These are phyloP conservation scores for Tirmania nivea DNA, from an alignment of 495 filamentous ascomycete genomes.

Conservation along the genomic window DNA sequence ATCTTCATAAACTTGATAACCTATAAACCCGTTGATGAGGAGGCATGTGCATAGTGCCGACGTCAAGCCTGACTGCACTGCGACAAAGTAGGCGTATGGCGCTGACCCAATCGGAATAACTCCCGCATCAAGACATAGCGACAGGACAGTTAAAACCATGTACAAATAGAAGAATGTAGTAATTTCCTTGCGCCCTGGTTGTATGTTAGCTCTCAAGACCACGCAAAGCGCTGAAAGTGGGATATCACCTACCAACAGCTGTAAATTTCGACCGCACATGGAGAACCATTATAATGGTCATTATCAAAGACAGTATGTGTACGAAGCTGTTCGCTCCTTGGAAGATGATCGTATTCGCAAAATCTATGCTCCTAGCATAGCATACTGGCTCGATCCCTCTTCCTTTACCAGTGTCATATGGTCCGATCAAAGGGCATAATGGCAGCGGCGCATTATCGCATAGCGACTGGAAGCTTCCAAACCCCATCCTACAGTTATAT, in stretches of 20 bases:
- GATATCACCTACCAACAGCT: slow-evolving; percentile 66
- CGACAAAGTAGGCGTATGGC: slow-evolving; percentile 76
- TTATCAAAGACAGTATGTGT: slow-evolving; percentile 75
- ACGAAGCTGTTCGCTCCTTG: slow-evolving; percentile 76
- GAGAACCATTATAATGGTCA: slow-evolving; percentile 92
- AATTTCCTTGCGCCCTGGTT: slow-evolving; percentile 87
- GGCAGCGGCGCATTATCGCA: slow-evolving; percentile 71
- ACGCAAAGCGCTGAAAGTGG: neutral
- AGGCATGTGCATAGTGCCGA: slow-evolving; percentile 76
- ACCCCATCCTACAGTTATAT: slow-evolving; percentile 39
- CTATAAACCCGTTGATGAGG: slow-evolving; percentile 93
- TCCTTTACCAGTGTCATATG: slow-evolving; percentile 26
- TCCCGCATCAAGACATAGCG: slow-evolving; percentile 79
- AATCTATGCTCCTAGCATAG: slow-evolving; percentile 82
- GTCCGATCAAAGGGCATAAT: slow-evolving; percentile 66
- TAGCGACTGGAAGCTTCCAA: slow-evolving; percentile 72
- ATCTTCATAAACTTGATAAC: slow-evolving; percentile 97
- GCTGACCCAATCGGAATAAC: slow-evolving; percentile 64
- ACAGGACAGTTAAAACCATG: slow-evolving; percentile 69
- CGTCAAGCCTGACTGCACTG: slow-evolving; percentile 71
- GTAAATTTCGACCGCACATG: slow-evolving; percentile 96
- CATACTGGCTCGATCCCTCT: slow-evolving; percentile 71
- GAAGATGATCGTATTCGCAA: slow-evolving; percentile 97
- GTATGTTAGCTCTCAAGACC: neutral
- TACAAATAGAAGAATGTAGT: slow-evolving; percentile 94